phyloP scores from a whole-genome alignment of 2,329 filamentous ascomycete species.

The Xylaria multiplex region DNA sequence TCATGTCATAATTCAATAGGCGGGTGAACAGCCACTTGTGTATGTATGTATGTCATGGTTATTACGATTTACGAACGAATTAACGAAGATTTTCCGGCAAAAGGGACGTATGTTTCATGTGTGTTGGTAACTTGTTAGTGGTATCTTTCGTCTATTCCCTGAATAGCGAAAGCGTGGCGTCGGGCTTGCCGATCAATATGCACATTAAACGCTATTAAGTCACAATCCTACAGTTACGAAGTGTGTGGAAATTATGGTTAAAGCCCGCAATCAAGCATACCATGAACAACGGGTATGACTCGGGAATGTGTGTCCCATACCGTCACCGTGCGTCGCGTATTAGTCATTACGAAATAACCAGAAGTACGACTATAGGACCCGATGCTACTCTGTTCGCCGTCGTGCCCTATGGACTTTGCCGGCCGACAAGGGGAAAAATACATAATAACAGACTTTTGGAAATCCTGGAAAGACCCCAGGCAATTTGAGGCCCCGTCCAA shows the following conservation, averaged over 20 bases:
- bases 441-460: neutral
- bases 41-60: conserved; percentile 26
- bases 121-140: neutral
- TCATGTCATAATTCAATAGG: conserved; percentile 26
- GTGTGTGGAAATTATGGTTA: conserved; percentile 27
- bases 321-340: neutral
- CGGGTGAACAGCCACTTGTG: conserved; percentile 20
- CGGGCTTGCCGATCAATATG: conserved; percentile 40
- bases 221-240: conserved; percentile 34
- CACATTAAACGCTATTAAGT: conserved; percentile 32
- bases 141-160: conserved; percentile 17
- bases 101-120: conserved; percentile 3
- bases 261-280: neutral
- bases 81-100: conserved; percentile 18
- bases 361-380: neutral
- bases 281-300: conserved; percentile 2
- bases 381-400: neutral
- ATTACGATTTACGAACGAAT: conserved; percentile 34
- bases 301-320: neutral
- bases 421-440: conserved; percentile 8
- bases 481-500: conserved; percentile 14
- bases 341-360: neutral
- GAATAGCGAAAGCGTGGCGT: conserved; percentile 32
- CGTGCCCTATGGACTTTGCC: conserved; percentile 1
- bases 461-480: conserved; percentile 22